Conservation (phyloP, 352 stramenopile genomes). For the Lagenidium giganteum region DNA sequence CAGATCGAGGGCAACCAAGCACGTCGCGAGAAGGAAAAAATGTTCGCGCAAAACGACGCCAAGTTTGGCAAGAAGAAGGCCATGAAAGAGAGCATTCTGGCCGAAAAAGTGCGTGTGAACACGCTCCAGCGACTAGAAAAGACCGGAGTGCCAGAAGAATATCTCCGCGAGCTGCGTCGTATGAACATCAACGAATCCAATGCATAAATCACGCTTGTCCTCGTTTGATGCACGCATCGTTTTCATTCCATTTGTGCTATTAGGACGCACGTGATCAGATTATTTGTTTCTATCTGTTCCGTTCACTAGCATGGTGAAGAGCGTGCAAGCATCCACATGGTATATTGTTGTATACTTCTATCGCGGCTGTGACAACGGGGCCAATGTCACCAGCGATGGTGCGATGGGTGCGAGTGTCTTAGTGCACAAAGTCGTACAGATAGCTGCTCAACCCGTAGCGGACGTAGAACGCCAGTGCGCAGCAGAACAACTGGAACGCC, state of each 20-base stretch:
- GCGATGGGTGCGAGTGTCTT: too few species aligned
- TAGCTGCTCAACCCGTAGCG: slow-evolving; percentile 82
- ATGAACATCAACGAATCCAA: slow-evolving; percentile 68
- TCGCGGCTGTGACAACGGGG: too few species aligned
- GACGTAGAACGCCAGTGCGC: slow-evolving; percentile 74
- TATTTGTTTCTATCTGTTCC: too few species aligned
- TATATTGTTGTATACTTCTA: too few species aligned
- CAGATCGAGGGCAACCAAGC: slow-evolving; percentile 62
- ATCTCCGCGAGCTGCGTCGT: slow-evolving; percentile 54
- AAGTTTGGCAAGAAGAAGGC: slow-evolving; percentile 71
- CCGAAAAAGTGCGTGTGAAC: slow-evolving; percentile 65
- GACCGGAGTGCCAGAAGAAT: slow-evolving; percentile 59
- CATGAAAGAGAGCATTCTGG: slow-evolving; percentile 67
- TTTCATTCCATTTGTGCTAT: too few species aligned
- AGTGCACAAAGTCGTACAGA: slow-evolving; percentile 86
- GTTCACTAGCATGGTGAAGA: too few species aligned
- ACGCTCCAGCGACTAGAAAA: slow-evolving; percentile 58
- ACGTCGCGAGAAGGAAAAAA: slow-evolving; percentile 43
- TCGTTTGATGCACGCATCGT: too few species aligned
- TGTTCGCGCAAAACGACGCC: slow-evolving; percentile 63
- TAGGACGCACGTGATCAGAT: too few species aligned
- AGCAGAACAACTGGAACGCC: slow-evolving; percentile 71
- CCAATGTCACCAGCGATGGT: too few species aligned
- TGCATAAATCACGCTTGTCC: slow-evolving; percentile 20
- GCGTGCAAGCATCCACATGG: too few species aligned